These are phyloP conservation scores for Suhomyces panamericanus DNA, from an alignment of 1,139 yeast genomes.

Conservation along the genomic window DNA sequence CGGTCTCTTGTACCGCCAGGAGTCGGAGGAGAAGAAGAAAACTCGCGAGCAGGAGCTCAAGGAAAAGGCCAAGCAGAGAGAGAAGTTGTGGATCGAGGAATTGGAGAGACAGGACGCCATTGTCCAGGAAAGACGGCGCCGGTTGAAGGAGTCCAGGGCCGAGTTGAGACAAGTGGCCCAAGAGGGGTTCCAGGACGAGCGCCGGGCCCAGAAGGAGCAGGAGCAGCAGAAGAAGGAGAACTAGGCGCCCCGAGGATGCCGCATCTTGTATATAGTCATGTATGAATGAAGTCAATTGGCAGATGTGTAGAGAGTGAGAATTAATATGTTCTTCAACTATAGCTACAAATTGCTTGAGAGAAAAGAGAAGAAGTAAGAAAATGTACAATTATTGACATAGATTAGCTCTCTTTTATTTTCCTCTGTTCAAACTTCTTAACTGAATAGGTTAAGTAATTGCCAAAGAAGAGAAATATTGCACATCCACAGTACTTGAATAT, in stretches of 20 bases:
- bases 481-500: too few relatives aligned
- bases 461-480: too few relatives aligned
- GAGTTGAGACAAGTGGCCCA: slow-evolving; percentile 43
- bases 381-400: too few relatives aligned
- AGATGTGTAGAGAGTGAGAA: background rate
- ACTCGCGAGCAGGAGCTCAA: slow-evolving; percentile 60
- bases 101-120: slow-evolving; percentile 78
- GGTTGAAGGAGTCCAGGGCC: slow-evolving; percentile 39
- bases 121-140: slow-evolving; percentile 61
- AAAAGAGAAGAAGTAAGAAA: too few relatives aligned
- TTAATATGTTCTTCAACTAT: too few relatives aligned
- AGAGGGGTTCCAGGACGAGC: slow-evolving; percentile 37
- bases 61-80: slow-evolving; percentile 82
- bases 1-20: slow-evolving; percentile 60
- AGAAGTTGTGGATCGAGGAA: slow-evolving; percentile 86
- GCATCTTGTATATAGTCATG: slow-evolving; percentile 1
- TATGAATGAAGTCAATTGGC: background rate
- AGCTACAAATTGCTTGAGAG: too few relatives aligned
- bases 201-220: background rate
- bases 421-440: too few relatives aligned
- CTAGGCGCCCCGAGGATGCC: background rate
- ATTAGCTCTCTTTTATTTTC: too few relatives aligned
- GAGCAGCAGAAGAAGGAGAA: background rate
- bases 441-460: too few relatives aligned
- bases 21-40: slow-evolving; percentile 40